phyloP scores from a whole-genome alignment of 208 protist species.

The Porcisia deanei region DNA sequence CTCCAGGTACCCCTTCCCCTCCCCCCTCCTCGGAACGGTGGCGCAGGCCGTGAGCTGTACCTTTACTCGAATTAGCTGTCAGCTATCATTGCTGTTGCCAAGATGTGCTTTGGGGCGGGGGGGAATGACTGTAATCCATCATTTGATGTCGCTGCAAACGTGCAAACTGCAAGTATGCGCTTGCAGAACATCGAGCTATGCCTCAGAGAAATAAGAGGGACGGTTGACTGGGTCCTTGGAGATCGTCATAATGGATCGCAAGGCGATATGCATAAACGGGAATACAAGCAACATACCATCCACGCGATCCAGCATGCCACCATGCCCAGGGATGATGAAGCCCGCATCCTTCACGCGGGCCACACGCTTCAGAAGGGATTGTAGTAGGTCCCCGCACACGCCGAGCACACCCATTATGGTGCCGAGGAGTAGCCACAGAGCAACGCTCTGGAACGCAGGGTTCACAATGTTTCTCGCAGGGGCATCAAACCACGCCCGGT shows the following conservation, averaged over 20 bases:
- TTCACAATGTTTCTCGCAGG: conserved; percentile 31
- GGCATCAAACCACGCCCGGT: conserved; percentile 18
- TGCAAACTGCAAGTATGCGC: not conserved
- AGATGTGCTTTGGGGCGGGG: not conserved
- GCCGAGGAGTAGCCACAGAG: conserved; percentile 60
- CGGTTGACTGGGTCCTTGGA: not conserved
- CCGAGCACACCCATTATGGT: conserved; percentile 62
- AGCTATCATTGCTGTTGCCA: not conserved
- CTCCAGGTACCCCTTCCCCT: not conserved
- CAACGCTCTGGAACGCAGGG: conserved; percentile 37
- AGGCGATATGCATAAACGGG: conserved; percentile 67
- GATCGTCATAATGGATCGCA: conserved; percentile 33
- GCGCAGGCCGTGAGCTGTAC: not conserved
- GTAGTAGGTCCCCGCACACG: conserved; percentile 85
- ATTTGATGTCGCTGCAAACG: too few relatives aligned
- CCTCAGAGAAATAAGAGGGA: not conserved
- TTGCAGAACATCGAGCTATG: not conserved
- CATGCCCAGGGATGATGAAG: conserved; percentile 85
- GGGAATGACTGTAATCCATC: not conserved
- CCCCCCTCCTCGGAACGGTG: not conserved
- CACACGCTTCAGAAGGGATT: conserved; percentile 89
- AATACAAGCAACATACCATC: conserved; percentile 84
- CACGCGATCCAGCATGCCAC: conserved; percentile 90
- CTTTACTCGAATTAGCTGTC: not conserved
- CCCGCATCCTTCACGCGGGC: conserved; percentile 88